Evolutionary conservation across 78 protist genomes (phyloP).

Genomic region (Pigoraptor vietnamica): DNA sequence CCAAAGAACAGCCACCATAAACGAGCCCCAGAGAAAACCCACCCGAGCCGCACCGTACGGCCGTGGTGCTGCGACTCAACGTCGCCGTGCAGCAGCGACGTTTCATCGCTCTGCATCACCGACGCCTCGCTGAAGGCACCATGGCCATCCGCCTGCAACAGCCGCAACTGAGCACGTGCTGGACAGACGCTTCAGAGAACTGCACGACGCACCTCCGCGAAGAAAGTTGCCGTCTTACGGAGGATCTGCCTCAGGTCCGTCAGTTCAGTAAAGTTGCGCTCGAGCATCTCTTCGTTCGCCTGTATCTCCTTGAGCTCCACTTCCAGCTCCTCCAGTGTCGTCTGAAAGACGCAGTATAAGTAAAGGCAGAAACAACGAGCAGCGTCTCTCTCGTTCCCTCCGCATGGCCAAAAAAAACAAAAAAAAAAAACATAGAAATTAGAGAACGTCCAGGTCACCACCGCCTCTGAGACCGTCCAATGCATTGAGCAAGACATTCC

Average conservation of each 20-base stretch:
- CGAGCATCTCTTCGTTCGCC: conserved; percentile 53
- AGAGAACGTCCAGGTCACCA: no score
- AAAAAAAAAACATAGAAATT: no score
- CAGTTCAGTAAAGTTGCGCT: conserved; percentile 44
- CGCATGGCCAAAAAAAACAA: no score
- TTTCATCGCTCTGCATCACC: neutral
- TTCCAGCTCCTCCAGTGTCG: neutral
- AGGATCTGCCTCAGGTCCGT: conserved; percentile 60
- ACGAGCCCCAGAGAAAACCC: no score
- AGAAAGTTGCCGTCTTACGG: conserved; percentile 51
- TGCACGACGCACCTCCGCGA: conserved; percentile 31
- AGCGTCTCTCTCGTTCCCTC: no score
- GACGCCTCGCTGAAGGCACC: neutral
- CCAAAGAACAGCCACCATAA: no score
- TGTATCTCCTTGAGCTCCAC: conserved; percentile 44
- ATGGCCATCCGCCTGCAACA: neutral
- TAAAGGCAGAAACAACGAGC: no score
- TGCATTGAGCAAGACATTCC: no score
- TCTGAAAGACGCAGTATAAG: no score
- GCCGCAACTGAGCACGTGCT: neutral
- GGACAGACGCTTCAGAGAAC: no score
- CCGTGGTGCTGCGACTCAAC: neutral
- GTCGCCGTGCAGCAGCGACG: neutral
- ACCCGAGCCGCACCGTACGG: neutral
- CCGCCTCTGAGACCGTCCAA: no score